Base-by-base conservation (phyloP, 352 stramenopile genomes). In the Globisporangium polare region DNA sequence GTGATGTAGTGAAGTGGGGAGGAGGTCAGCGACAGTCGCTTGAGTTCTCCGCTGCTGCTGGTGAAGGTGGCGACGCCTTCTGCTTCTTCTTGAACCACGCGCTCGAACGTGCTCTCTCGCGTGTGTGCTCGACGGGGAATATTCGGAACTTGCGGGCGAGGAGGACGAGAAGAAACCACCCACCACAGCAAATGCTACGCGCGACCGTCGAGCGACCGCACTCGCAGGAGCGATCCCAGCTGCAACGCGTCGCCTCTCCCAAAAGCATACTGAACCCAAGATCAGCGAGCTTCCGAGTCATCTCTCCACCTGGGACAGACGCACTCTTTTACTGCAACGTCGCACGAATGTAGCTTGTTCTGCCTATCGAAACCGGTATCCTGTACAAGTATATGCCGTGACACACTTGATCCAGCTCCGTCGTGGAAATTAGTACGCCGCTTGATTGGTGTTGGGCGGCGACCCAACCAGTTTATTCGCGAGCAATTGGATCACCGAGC, bases 381-480 rank as follows among this genome's bases (percentile, higher is more conserved):
- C 50, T 55, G 2, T 42, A 27, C 27, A 55, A 55, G 27, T 12
- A 6, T 29, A 42, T 55, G 9, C n/a, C n/a, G 13, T 27, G 8
- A 49, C 2, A 45, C 7, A 49, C 5, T 49, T 13, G 18, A 49
- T 45, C 1, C 5, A 49, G 18, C 17, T 5, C 5, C 3, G 42
- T 26, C 42, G 42, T 26, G 8, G 17, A 26, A 49, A 49, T 49
- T 22, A 49, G n/a, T 49, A 49, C 18, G 31, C 33, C 13, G 53
- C 53, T 59, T 59, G 53, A 59, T 47, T 59, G 53, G 53, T 59
- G 53, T 59, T 49, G 53, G 53, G 53, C 35, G 41, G 12, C 27
- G 50, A 55, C 9, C 39, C 39, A 45, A 45, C 17, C 50, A 56
- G 9, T 39, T 39, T 39, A 39, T 39, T 39, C 33, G 33, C 33